Base-by-base conservation (phyloP, 1,284 basidiomycete species). In the Leucocoprinus gongylophorus region DNA sequence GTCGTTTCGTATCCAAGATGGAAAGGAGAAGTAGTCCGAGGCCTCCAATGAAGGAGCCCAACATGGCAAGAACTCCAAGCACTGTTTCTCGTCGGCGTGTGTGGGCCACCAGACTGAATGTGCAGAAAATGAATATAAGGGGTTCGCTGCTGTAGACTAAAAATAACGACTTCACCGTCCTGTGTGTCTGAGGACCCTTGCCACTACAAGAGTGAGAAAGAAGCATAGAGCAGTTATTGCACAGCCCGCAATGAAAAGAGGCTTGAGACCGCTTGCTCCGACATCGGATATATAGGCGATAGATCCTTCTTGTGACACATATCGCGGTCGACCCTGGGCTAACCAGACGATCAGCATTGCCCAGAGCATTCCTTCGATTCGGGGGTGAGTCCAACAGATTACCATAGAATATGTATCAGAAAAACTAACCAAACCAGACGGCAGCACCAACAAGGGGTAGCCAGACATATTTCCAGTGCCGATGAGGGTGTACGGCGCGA, bases 261-360 rank as follows among this genome's bases (percentile, higher is more conserved):
- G 86, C 61, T 88, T 88, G 30, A 89, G 68, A 41, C 74, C 71
- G 58, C 75, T 75, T 20, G 85, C 86, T 18, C 82, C 86, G 30
- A 88, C 67, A 60, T 88, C 85, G 20, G 84, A 87, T 46, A 88
- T 87, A 64, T 84, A 88, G 10, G 81, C 80, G 48, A 88, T 79
- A 4, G 63, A 67, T 32, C 76, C 76, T 30, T 81, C 75, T 64
- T 72, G 69, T 5, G 72, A 70, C 21, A 61, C 60, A 51, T 71
- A 71, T 59, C 59, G 63, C 8, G 70, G 71, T 23, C 66, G 65
- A 5, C 71, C 71, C 17, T 58, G 59, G 15, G 70, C 71, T 29
- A 71, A 64, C 84, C 85, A 88, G 40, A 79, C 79, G 43, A 86
- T 75, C 17, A 88, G 66, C 78, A 88, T 79, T 0, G 84, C 73